A percentile compares a stretch with the other conserved stretches of the same genome.
phyloP scores from a whole-genome alignment of 768 basidiomycete genomes.

The Amanita subjunquillea region DNA sequence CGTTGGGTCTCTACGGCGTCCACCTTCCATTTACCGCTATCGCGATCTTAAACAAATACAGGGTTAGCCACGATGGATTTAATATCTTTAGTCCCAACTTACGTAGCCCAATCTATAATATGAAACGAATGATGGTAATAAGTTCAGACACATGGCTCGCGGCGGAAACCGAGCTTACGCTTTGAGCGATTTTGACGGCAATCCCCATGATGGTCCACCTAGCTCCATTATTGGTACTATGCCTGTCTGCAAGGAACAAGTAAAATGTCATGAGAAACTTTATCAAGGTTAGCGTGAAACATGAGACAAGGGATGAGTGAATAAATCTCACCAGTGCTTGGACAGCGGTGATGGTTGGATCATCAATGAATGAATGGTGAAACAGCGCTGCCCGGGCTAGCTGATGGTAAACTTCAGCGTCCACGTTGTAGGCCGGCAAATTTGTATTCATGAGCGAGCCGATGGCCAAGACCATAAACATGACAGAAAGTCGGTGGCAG shows the following conservation, averaged over 20 bases:
- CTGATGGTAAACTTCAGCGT: slow-evolving; percentile 64
- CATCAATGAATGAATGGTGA: slow-evolving; percentile 53
- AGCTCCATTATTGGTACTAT: slow-evolving; percentile 53
- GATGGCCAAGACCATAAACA: slow-evolving; percentile 61
- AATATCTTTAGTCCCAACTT: slow-evolving; percentile 15
- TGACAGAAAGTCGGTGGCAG: slow-evolving; percentile 51
- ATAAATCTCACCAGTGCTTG: slow-evolving; percentile 46
- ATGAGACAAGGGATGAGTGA: not conserved
- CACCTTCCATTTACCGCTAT: slow-evolving; percentile 59
- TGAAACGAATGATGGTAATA: not conserved
- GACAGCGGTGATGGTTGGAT: slow-evolving; percentile 57
- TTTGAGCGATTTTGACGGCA: slow-evolving; percentile 60
- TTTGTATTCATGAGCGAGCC: slow-evolving; percentile 52
- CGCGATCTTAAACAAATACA: slow-evolving; percentile 38
- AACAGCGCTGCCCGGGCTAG: slow-evolving; percentile 57
- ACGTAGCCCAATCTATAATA: slow-evolving; percentile 57
- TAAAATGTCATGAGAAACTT: slow-evolving; percentile 67
- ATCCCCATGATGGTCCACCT: slow-evolving; percentile 64
- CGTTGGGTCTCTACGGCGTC: slow-evolving; percentile 47
- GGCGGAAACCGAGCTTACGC: slow-evolving; percentile 32
- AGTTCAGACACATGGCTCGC: slow-evolving; percentile 6
- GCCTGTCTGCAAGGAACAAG: slow-evolving; percentile 57
- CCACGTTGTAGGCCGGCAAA: slow-evolving; percentile 47
- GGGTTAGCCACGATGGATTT: not conserved
- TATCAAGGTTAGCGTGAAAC: slow-evolving; percentile 5